Evolutionary conservation across 768 basidiomycete species (phyloP), one percentile per base, ranked within the genome.

Genomic region (Suillus paluster): DNA sequence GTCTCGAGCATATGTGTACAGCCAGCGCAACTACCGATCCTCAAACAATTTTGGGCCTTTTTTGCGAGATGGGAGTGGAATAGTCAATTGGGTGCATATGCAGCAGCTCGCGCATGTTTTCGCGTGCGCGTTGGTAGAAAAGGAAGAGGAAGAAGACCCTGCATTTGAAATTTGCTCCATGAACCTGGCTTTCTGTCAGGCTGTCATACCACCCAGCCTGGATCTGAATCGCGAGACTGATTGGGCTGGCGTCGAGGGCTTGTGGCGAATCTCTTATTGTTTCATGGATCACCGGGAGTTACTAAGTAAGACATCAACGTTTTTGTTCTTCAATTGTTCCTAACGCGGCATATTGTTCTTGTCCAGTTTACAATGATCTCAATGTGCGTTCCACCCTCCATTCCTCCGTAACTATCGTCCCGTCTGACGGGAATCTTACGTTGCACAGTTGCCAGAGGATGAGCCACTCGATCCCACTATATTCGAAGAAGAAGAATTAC

Each of bases 241-340:
- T 58, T 77, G 75, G 73, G 72, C 68, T 7, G 64, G 86, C 3
- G 73, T 91, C 0, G 77, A 78, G 36, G 90, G 89, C 0, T 36
- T 72, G 17, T 91, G 90, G 90, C 73, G 76, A 5, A 81, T 86
- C 14, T 81, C 83, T n/a, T 90, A 89, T 67, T 86, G 83, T 57
- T 91, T 88, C 67, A 81, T 83, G 57, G 89, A 91, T 69, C 89
- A 91, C 67, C 75, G 86, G 6, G 86, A 87, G 52, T 78, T 91
- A 41, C 66, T 89, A 45, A 74, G 89, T 91, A 67, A 71, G 88
- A 77, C 4, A 27, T 59, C 23, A 9, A 36, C 25, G 10, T 27
- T 41, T 33, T 60, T 48, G 11, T 38, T 50, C 23, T 21, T 46
- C 15, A 12, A 25, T 27, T 54, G 19, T 54, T 23, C 41, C 62